Evolutionary conservation across 2,329 filamentous ascomycete genomes (phyloP), one percentile per base, ranked within the genome.

Genomic region (Xylariomycetidae sp.): DNA sequence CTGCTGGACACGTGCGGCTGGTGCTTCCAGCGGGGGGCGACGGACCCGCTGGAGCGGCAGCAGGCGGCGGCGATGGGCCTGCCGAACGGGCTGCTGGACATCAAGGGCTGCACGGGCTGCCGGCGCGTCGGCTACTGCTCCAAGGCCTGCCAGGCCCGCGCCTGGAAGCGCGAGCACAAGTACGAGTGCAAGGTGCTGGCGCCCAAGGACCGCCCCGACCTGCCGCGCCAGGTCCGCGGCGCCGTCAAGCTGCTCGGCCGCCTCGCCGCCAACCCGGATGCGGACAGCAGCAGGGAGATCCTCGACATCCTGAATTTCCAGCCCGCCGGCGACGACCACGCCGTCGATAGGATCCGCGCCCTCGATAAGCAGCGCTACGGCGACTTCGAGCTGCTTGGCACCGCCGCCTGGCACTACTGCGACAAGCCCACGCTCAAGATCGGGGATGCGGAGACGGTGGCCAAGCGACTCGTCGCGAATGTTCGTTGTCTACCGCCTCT

Each of bases 161-260:
- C 46, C 16, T 54, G 51, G 51, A 53, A 54, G 29, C 38, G 40
- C 19, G 51, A 53, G 34, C 51, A 54, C 38, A 53, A 52, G 40
- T 31, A 49, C 31, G 51, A 54, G 32, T 54, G 51, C 43, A 45
- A 47, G 26, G 30, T 46, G 27, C 30, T 53, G 17, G 48, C 51
- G 28, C 57, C 25, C 8, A 34, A 44, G 12, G 42, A 39, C 5
- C 32, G 37, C 9, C 44, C 45, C 6, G 34, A 42, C 30, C 35
- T 53, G 18, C 42, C 47, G n/a, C 25, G 38, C 10, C 34, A 32
- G 4, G 46, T 53, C 10, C 46, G 49, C 19, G 48, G 41, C 17
- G 42, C 36, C 14, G 38, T 52, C 33, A 54, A 54, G 38, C 42
- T 52, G 20, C 36, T 54, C 6, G 44, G 47, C 15, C 46, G 50